Conservation (phyloP, 2,329 filamentous ascomycete species). For the Canariomyces notabilis region DNA sequence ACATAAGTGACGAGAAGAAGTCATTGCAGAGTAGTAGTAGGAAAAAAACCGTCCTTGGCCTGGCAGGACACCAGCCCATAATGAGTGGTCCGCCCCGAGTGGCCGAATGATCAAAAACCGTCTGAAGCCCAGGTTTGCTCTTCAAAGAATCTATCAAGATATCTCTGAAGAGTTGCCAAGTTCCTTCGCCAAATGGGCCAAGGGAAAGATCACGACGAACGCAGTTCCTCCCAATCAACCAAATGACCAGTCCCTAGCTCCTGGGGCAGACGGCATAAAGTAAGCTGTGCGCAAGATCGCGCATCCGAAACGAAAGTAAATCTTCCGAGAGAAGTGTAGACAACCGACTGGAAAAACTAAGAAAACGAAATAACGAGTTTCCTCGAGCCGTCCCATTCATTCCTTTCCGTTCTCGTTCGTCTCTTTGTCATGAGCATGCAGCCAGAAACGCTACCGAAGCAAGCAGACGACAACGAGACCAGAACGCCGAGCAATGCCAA, state of each 20-base stretch:
- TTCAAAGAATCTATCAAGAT: background rate
- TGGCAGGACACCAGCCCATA: background rate
- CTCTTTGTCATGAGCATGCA: slow-evolving; percentile 13
- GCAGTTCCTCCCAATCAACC: background rate
- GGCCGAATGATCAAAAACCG: background rate
- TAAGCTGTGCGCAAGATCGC: background rate
- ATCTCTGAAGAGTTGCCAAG: background rate
- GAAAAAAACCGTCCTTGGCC: background rate
- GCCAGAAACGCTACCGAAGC: slow-evolving; percentile 9
- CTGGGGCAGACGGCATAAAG: background rate
- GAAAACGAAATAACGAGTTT: slow-evolving; percentile 4
- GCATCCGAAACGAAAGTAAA: slow-evolving; percentile 10
- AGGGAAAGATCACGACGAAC: background rate
- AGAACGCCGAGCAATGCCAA: slow-evolving; percentile 21
- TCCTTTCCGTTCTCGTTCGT: slow-evolving; percentile 11
- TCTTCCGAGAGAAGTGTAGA: background rate
- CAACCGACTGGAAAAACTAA: background rate
- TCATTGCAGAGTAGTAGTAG: background rate
- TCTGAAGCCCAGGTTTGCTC: background rate
- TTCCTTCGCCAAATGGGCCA: background rate
- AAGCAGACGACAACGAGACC: slow-evolving; percentile 15
- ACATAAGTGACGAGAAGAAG: background rate
- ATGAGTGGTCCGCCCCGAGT: background rate
- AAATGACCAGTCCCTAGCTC: background rate
- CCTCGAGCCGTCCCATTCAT: slow-evolving; percentile 6